Base-by-base conservation (phyloP, 768 basidiomycete genomes). In the Aureoboletus auriporus region DNA sequence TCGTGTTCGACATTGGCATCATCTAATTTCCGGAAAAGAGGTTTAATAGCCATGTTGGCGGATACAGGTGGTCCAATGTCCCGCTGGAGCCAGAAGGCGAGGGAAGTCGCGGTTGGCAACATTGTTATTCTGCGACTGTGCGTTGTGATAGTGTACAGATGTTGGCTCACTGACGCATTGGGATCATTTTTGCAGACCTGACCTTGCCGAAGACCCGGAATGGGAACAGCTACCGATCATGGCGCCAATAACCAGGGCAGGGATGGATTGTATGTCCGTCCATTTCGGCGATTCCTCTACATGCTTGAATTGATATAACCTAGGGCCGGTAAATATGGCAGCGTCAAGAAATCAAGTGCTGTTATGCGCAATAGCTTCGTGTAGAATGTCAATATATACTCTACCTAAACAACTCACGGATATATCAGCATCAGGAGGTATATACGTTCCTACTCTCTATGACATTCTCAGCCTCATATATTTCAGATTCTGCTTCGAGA, bases 341-440 rank as follows among this genome's bases (percentile, higher is more conserved):
- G 46, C 75, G 4, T 90, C 89, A 5, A 86, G 78, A 29, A 88
- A 84, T 55, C 67, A 72, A 42, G 64, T 70, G 10, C 69, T 87
- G 35, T 51, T 87, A 8, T 84, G 79, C 55, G 74, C 77, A 8
- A 53, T 77, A 5, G 75, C 83, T 2, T 70, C 77, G 31, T 53
- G 70, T 27, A 70, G 69, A 54, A 71, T 68, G 20, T 61, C 72
- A 20, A 63, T 81, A 3, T 73, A 82, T 49, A 39, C 61, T 35
- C 62, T 80, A 26, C 83, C 82, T 9, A 68, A 61, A 50, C 62
- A 56, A 35, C 62, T 53, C 37, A 16, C 36, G 26, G 58, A 44
- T 8, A 11, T 30, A 30, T 37, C 52, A 33, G 26, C 26, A 49
- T 40, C 54, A 20, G 56, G 49, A 20, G 60, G 67, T 67, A 43